phyloP scores from a whole-genome alignment of 345 rosid genomes.

The Moricandia arvensis region DNA sequence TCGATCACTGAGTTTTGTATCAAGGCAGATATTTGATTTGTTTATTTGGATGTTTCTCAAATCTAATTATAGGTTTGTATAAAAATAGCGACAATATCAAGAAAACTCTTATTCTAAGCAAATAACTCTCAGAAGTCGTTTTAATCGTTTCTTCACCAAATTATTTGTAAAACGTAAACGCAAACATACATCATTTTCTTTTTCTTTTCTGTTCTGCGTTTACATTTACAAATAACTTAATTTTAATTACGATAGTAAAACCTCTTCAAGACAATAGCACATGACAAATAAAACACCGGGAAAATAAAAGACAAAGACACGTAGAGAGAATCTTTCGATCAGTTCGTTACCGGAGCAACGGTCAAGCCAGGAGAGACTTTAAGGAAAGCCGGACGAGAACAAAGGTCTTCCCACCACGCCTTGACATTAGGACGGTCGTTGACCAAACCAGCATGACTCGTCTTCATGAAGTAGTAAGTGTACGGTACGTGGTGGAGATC shows the following conservation, averaged over 20 bases:
- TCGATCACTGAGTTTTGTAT: too few relatives aligned
- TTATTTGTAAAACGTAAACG: conserved; percentile 19
- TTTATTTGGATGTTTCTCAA: too few relatives aligned
- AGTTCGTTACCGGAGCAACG: conserved; percentile 35
- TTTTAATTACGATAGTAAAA: neutral
- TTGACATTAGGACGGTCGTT: conserved; percentile 63
- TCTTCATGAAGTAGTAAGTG: conserved; percentile 68
- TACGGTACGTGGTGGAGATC: conserved; percentile 72
- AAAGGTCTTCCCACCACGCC: conserved; percentile 87
- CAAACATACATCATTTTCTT: neutral
- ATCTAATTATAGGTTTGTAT: too few relatives aligned
- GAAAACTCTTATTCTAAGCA: neutral
- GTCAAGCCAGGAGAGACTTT: conserved; percentile 59
- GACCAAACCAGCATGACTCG: conserved; percentile 46
- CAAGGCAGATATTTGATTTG: too few relatives aligned
- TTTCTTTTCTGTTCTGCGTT: neutral
- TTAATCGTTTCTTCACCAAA: neutral
- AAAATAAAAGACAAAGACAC: neutral
- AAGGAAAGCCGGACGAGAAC: conserved; percentile 64
- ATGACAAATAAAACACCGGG: too few relatives aligned
- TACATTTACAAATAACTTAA: conserved; percentile 1
- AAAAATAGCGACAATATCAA: too few relatives aligned
- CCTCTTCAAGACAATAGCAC: too few relatives aligned
- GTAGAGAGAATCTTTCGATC: neutral
- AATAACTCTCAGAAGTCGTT: neutral